Evolutionary conservation across 495 filamentous ascomycete genomes (phyloP).

Genomic region (Podospora pseudoanserina): DNA sequence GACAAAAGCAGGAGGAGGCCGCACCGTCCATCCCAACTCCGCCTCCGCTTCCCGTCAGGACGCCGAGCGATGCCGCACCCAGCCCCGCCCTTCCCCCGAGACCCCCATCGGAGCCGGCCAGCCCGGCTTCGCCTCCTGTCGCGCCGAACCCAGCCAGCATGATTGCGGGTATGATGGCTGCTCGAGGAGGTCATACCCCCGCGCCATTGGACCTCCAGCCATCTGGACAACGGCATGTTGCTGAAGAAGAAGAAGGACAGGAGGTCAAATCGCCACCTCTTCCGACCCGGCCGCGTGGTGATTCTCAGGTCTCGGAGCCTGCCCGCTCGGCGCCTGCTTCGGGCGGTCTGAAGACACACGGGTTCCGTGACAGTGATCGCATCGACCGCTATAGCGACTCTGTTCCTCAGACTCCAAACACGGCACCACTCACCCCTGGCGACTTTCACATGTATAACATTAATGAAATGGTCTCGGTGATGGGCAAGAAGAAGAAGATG

Average conservation of each 20-base stretch:
- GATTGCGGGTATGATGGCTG: conserved; percentile 68
- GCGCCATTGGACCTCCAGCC: conserved; percentile 25
- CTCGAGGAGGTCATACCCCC: conserved; percentile 26
- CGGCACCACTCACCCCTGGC: conserved; percentile 55
- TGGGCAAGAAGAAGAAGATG: conserved; percentile 97
- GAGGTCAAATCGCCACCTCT: conserved; percentile 48
- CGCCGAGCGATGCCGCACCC: conserved; percentile 26
- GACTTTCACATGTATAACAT: conserved; percentile 93
- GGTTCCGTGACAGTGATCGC: conserved; percentile 4
- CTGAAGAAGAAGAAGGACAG: conserved; percentile 34
- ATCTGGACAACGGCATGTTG: conserved; percentile 20
- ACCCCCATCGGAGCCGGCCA: conserved; percentile 28
- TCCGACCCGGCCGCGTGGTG: conserved; percentile 63
- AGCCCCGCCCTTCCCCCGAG: conserved; percentile 37
- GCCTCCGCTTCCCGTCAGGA: conserved; percentile 33
- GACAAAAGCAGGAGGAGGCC: conserved; percentile 25
- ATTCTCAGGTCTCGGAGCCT: conserved; percentile 52
- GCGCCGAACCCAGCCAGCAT: conserved; percentile 65
- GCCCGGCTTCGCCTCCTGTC: conserved; percentile 23
- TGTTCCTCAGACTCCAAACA: conserved; percentile 26
- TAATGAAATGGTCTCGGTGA: conserved; percentile 89
- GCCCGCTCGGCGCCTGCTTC: conserved; percentile 40
- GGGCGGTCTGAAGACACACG: conserved; percentile 7
- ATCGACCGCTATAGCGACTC: conserved; percentile 27
- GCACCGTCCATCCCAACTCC: conserved; percentile 27